Evolutionary conservation across 1,284 basidiomycete species (phyloP).

Genomic region (Meripilus lineatus): DNA sequence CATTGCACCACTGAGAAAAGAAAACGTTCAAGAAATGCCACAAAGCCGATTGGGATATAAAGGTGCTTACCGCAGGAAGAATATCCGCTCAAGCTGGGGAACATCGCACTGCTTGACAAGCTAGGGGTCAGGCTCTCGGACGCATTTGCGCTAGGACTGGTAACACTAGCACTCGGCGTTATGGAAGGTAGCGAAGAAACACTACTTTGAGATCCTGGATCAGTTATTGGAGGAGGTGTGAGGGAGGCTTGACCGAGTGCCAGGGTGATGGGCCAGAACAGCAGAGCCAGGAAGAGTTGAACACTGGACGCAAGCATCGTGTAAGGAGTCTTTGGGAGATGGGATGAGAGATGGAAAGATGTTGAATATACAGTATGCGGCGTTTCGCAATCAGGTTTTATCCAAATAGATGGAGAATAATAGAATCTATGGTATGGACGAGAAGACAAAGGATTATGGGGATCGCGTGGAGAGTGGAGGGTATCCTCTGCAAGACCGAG

Average conservation of each 20-base stretch:
- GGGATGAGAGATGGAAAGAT: background rate
- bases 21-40: too few species aligned
- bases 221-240: conserved; percentile 12
- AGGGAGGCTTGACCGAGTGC: conserved; percentile 9
- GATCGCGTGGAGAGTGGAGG: too few species aligned
- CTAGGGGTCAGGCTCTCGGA: conserved; percentile 14
- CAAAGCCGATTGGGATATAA: too few species aligned
- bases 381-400: too few species aligned
- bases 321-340: background rate
- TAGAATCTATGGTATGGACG: too few species aligned
- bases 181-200: conserved; percentile 3
- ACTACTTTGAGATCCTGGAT: conserved; percentile 4
- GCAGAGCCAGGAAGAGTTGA: conserved; percentile 1
- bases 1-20: conserved; percentile 21
- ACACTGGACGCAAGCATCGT: conserved; percentile 4
- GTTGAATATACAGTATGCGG: background rate
- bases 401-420: too few species aligned
- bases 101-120: conserved; percentile 21
- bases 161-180: conserved; percentile 5
- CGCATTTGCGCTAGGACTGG: conserved; percentile 6
- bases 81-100: conserved; percentile 25
- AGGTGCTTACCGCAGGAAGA: conserved; percentile 25
- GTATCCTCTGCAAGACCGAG: too few species aligned
- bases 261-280: conserved; percentile 3
- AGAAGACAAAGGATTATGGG: too few species aligned